Base-by-base conservation (phyloP, 768 basidiomycete genomes). In the Termitomyces eurrhizus region DNA sequence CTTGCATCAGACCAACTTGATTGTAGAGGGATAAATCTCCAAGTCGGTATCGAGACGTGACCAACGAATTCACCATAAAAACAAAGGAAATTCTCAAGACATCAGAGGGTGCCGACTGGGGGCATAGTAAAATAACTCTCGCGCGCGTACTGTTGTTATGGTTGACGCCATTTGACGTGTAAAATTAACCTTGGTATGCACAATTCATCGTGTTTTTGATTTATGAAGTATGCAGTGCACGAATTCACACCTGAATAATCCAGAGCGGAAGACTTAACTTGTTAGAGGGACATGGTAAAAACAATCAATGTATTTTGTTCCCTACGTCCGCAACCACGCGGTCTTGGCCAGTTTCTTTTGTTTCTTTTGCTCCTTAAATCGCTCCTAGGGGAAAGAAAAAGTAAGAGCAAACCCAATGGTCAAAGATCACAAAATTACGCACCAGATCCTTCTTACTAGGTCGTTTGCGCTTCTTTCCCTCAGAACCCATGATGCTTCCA, bases 331-430 rank as follows among this genome's bases (percentile, higher is more conserved):
- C 66, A 93, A 70, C 92, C 91, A 93, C 9, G 92, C 92, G 1
- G 90, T 93, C 77, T 92, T 93, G 42, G 90, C 90, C 9, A 92
- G 85, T 75, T 93, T 93, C 78, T 93, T 93, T 68, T 78, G 74
- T 64, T 75, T 80, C 72, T 93, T 93, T 77, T 90, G 87, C 69
- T 92, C 89, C 69, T 88, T 90, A 72, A 89, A 93, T 45, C 89
- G 85, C 65, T 93, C 90, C 91, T 92, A 70, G 48, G 64, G 55
- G 24, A 21, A 61, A 24, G 16, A 35, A 56, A 67, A 9, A 60
- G 49, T 70, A 62, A 52, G 60, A 66, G 53, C 36, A 42, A 62
- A 39, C 56, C 41, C 36, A 56, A 54, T 52, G 7, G 49, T 52
- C 14, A 24, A 44, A 4, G 12, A 44, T 33, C 18, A 12, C 11